Evolutionary conservation across 176 grass and related monocot species (phyloP), one percentile per base, ranked within the genome.

Genomic region (Avena atlantica): DNA sequence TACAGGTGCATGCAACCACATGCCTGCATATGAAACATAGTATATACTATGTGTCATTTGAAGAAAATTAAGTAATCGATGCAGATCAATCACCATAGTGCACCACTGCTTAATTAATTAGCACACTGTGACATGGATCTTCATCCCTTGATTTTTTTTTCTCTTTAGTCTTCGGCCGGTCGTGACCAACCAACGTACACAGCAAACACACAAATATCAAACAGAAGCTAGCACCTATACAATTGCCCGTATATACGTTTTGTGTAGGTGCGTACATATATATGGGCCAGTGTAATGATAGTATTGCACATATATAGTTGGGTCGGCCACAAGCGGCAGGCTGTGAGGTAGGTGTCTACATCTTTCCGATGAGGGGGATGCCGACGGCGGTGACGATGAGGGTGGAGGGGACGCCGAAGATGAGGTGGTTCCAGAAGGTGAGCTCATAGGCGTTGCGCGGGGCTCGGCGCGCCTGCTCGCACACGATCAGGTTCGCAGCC

Each of bases 401-500:
- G 0, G 93, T 95, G 48, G 93, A 92, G 3, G 91, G 89, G 14
- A 92, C 79, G 19, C 93, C 93, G 55, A 95, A 95, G 25, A 86
- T 72, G 31, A 95, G 12, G 70, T 95, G 93, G 1, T 88, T 81
- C 55, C 89, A 91, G 86, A 95, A 95, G 47, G 93, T 92, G 81
- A 95, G 93, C 6, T 87, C 91, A 67, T 95, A 95, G 9, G 91
- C 91, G 55, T 78, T 81, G 44, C 86, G 78, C 3, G 82, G 80
- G 5, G 88, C 86, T 49, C 93, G 48, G 6, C 89, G 86, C 0
- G 93, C 93, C 80, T 95, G 93, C 88, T 95, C 93, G 27, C 93
- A 95, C 42, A 95, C 93, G 56, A 95, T 95, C 57, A 95, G 87
- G 91, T 95, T 95, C 12, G 93, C 93, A 12, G 93, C 93, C n/a